These are phyloP conservation scores for Chionographis japonica DNA, from an alignment of 106 monocot genomes.

Conservation along the genomic window DNA sequence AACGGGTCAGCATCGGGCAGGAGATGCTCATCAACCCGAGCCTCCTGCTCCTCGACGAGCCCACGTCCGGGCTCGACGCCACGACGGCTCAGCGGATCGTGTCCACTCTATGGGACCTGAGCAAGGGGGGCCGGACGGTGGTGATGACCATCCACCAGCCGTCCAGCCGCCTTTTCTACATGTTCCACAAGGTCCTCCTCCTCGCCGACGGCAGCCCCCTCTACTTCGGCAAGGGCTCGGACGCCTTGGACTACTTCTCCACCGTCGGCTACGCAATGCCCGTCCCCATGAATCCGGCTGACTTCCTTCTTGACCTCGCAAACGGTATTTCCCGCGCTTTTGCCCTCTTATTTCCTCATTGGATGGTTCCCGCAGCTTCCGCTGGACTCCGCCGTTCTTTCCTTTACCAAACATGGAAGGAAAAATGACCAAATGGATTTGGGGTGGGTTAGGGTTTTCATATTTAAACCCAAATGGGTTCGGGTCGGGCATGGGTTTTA, in stretches of 20 bases:
- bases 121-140: constrained; percentile 21
- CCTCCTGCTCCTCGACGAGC: constrained; percentile 13
- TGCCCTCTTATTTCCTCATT: too few species aligned
- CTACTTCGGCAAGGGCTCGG: constrained; percentile 27
- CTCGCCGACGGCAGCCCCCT: constrained; percentile 31
- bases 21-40: constrained; percentile 13
- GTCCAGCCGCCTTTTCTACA: constrained; percentile 40
- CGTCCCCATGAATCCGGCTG: constrained; percentile 33
- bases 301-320: constrained; percentile 46
- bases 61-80: constrained; percentile 11
- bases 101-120: constrained; percentile 17
- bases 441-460: too few species aligned
- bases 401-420: not conserved
- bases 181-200: constrained; percentile 49
- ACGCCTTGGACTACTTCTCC: constrained; percentile 29
- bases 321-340: constrained; percentile 18
- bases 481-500: too few species aligned
- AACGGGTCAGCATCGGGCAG: constrained; percentile 13
- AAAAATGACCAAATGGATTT: too few species aligned
- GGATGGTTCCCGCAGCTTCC: not conserved
- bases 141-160: constrained; percentile 55
- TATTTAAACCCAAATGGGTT: too few species aligned
- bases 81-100: constrained; percentile 18
- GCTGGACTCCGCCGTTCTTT: not conserved
- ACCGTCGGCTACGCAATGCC: constrained; percentile 12